Conservation (phyloP, 2,329 filamentous ascomycete genomes). For the Aspergillus felis region DNA sequence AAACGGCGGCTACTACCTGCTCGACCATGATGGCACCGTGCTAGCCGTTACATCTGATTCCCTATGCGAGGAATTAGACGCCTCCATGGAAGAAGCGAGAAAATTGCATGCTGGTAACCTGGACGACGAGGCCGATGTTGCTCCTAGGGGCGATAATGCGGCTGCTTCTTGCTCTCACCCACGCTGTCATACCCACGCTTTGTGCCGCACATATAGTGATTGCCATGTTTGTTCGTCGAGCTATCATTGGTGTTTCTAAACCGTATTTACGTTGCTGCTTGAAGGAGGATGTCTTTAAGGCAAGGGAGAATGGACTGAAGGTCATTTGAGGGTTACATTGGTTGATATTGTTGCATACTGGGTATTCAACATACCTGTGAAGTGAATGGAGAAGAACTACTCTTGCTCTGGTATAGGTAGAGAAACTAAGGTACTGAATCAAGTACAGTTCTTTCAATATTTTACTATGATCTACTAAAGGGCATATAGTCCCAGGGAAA, state of each 20-base stretch:
- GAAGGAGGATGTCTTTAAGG: too few species aligned
- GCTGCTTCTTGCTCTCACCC: background rate
- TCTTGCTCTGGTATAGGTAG: too few species aligned
- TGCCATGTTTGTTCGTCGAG: background rate
- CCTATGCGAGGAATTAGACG: background rate
- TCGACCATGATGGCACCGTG: background rate
- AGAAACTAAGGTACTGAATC: too few species aligned
- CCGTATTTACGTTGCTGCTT: too few species aligned
- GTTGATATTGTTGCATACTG: too few species aligned
- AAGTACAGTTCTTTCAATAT: too few species aligned
- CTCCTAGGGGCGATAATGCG: background rate
- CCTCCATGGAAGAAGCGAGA: background rate
- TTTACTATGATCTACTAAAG: too few species aligned
- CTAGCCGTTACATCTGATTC: background rate
- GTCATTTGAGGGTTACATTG: too few species aligned
- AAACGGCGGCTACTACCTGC: background rate
- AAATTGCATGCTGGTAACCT: background rate
- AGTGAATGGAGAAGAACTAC: too few species aligned
- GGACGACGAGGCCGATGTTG: background rate
- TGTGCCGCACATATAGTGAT: background rate
- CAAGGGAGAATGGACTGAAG: too few species aligned
- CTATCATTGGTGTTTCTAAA: background rate
- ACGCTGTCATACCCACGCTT: background rate
- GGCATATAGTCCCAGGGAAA: too few species aligned
- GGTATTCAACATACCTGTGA: too few species aligned